Conservation (phyloP, 345 rosid species). For the Syzygium grande region DNA sequence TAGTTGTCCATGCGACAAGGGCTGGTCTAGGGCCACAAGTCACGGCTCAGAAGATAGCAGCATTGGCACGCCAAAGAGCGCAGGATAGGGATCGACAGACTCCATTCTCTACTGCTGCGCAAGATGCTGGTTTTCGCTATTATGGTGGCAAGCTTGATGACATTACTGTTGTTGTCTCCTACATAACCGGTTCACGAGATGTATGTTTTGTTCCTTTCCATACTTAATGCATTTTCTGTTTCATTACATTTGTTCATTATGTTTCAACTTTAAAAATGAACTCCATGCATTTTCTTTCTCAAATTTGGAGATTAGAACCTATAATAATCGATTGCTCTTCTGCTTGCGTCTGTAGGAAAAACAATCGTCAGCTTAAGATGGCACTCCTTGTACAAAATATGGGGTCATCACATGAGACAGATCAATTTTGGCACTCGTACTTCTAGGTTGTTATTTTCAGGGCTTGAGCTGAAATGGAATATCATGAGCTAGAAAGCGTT, state of each 20-base stretch:
- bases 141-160: constrained; percentile 99
- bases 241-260: not conserved
- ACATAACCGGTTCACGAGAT: constrained; percentile 39
- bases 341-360: not conserved
- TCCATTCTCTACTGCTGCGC: constrained; percentile 97
- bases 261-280: not conserved
- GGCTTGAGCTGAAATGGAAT: not conserved
- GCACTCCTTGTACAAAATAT: not conserved
- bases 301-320: not conserved
- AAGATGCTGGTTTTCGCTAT: constrained; percentile 95
- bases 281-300: not conserved
- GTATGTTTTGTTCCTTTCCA: constrained; percentile 8
- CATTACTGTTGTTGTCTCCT: constrained; percentile 95
- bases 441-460: not conserved
- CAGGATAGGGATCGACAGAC: constrained; percentile 86
- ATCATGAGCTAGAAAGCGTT: not conserved
- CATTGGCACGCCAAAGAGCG: constrained; percentile 94
- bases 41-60: constrained; percentile 96
- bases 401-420: not conserved
- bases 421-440: not conserved
- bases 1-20: constrained; percentile 90
- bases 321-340: not conserved
- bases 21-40: constrained; percentile 85
- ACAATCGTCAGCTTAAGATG: not conserved
- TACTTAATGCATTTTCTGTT: not conserved